These are phyloP conservation scores for Phytophthora cryptogea DNA, from an alignment of 352 stramenopile genomes.

Conservation along the genomic window DNA sequence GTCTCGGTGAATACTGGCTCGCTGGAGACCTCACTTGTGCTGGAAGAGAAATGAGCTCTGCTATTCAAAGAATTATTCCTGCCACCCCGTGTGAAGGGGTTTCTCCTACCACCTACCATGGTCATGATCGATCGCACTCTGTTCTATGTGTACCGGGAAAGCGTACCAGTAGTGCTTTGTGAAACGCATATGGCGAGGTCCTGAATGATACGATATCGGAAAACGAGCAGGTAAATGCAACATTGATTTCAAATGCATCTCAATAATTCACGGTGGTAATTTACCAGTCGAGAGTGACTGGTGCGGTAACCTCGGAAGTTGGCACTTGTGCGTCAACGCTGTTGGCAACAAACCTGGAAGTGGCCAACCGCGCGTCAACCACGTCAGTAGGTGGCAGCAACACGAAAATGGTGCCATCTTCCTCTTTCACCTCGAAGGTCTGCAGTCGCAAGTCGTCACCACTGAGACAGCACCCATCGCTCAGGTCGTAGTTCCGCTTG, in stretches of 20 bases:
- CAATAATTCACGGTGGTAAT: not conserved
- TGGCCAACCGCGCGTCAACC: conserved; percentile 87
- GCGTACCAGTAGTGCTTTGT: no score
- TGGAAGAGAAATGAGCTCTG: no score
- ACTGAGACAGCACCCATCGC: conserved; percentile 70
- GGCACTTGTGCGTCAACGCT: not conserved
- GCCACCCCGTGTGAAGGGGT: no score
- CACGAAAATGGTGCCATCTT: conserved; percentile 74
- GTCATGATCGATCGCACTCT: no score
- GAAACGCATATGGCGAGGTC: no score
- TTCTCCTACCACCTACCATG: no score
- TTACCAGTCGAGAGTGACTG: conserved; percentile 27
- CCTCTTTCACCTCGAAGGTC: conserved; percentile 84
- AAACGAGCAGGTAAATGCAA: not conserved
- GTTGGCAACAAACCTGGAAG: conserved; percentile 51
- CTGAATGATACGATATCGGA: not conserved
- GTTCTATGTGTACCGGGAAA: no score
- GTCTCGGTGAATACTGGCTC: no score
- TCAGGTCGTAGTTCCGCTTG: conserved; percentile 91
- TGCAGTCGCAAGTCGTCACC: conserved; percentile 78
- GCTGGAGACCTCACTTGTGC: no score
- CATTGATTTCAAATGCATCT: not conserved
- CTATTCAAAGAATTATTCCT: no score
- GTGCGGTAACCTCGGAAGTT: conserved; percentile 1
- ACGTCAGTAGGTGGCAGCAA: conserved; percentile 75